phyloP scores from a whole-genome alignment of 164 flowering plant genomes.

The Magnolia officinalis region DNA sequence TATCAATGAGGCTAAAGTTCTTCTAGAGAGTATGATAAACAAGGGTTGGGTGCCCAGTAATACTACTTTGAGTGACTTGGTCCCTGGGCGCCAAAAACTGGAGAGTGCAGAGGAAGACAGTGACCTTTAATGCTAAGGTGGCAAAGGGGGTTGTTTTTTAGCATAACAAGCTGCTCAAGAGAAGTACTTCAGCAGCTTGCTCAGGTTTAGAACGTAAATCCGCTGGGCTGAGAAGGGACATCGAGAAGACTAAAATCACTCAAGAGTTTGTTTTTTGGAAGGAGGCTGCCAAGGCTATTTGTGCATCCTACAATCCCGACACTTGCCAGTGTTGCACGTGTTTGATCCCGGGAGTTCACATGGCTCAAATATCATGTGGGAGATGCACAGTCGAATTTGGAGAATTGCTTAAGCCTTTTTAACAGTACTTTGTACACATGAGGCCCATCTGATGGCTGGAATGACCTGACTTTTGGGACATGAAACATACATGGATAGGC shows the following conservation, averaged over 20 bases:
- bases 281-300: too few species aligned
- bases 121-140: not conserved
- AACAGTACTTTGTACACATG: too few species aligned
- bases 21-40: conserved; percentile 27
- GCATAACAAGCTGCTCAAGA: not conserved
- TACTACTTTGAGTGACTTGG: conserved; percentile 28
- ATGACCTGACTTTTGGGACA: too few species aligned
- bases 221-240: not conserved
- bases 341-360: not conserved
- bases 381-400: not conserved
- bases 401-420: not conserved
- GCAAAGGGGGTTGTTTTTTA: not conserved
- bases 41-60: conserved; percentile 37
- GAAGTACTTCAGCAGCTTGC: not conserved
- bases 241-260: not conserved
- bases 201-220: not conserved
- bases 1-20: conserved; percentile 23
- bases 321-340: not conserved
- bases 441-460: too few species aligned
- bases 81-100: not conserved
- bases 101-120: not conserved
- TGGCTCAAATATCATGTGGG: too few species aligned
- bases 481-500: too few species aligned
- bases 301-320: not conserved
- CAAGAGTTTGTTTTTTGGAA: not conserved